These are phyloP conservation scores for Mycena citricolor DNA, from an alignment of 1,284 basidiomycete species.

Conservation along the genomic window DNA sequence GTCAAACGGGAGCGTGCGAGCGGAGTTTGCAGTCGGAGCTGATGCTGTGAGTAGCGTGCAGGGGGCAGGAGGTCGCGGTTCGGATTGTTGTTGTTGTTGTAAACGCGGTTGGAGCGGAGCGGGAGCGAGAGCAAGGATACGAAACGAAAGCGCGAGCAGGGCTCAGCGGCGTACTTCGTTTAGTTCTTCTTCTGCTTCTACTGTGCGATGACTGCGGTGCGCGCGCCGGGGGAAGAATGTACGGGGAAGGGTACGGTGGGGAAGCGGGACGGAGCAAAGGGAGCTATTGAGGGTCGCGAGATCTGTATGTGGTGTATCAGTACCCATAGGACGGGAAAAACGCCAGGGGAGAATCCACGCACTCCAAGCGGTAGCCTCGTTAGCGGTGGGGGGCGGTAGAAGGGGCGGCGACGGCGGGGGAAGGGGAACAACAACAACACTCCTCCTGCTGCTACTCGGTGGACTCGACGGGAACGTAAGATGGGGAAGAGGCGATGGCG, in stretches of 20 bases:
- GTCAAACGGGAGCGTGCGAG: neutral
- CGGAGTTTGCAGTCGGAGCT: neutral
- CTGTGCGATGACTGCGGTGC: no score
- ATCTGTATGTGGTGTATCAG: conserved; percentile 42
- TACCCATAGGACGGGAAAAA: conserved; percentile 2
- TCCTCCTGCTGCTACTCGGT: no score
- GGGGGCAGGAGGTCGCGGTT: conserved; percentile 16
- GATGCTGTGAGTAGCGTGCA: neutral
- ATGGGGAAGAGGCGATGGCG: no score
- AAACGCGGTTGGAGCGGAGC: conserved; percentile 1
- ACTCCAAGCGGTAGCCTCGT: conserved; percentile 85
- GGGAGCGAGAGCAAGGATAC: conserved; percentile 1
- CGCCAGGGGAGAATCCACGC: conserved; percentile 3
- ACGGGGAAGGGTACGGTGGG: conserved; percentile 10
- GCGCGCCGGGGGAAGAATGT: no score
- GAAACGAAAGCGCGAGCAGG: conserved; percentile 52
- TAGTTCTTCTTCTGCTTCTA: conserved; percentile 30
- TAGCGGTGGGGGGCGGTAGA: conserved; percentile 3
- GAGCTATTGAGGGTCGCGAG: conserved; percentile 95
- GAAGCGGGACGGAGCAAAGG: conserved; percentile 38
- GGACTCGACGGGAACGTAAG: no score
- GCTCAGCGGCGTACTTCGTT: conserved; percentile 67
- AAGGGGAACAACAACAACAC: no score
- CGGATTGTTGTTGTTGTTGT: neutral
- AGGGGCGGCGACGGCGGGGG: neutral